These are phyloP conservation scores for Microsporum canis DNA, from an alignment of 2,329 filamentous ascomycete genomes.

Conservation along the genomic window DNA sequence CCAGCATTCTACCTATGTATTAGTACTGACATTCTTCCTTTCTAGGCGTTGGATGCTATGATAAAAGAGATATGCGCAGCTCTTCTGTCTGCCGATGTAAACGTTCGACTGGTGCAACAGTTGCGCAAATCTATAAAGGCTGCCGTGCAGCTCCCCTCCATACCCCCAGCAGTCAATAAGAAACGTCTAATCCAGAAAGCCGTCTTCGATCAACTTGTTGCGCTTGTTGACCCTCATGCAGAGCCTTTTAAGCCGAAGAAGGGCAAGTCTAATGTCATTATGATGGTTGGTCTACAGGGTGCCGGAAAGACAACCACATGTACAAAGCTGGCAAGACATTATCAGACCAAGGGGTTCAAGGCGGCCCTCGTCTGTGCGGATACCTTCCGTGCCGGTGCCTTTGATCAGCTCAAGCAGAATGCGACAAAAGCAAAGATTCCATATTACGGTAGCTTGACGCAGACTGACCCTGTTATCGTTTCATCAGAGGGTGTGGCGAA, in stretches of 20 bases:
- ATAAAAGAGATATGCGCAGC: slow-evolving; percentile 96
- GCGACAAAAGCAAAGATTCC: slow-evolving; percentile 98
- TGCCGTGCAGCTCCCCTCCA: slow-evolving; percentile 87
- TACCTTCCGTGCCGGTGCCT: slow-evolving; percentile 95
- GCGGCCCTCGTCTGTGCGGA: slow-evolving; percentile 92
- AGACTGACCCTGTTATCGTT: slow-evolving; percentile 89
- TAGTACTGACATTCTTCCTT: slow-evolving; percentile 10
- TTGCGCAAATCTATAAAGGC: slow-evolving; percentile 87
- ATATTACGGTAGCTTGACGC: slow-evolving; percentile 92
- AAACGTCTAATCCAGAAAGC: slow-evolving; percentile 96
- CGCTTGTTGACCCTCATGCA: slow-evolving; percentile 87
- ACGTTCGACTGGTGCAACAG: slow-evolving; percentile 80
- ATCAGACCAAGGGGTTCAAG: slow-evolving; percentile 86
- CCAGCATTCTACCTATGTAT: background rate
- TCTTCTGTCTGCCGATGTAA: slow-evolving; percentile 92
- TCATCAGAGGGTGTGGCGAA: slow-evolving; percentile 94
- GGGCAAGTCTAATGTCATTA: slow-evolving; percentile 90
- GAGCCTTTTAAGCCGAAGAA: slow-evolving; percentile 97
- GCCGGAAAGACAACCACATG: slow-evolving; percentile 97
- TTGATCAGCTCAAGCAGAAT: slow-evolving; percentile 97
- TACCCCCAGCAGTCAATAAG: slow-evolving; percentile 88
- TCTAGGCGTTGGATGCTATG: slow-evolving; percentile 88
- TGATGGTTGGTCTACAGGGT: slow-evolving; percentile 98
- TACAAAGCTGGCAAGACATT: slow-evolving; percentile 91
- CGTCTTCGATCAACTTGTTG: slow-evolving; percentile 92